phyloP scores from a whole-genome alignment of 106 monocot species.

The Platanthera zijinensis region DNA sequence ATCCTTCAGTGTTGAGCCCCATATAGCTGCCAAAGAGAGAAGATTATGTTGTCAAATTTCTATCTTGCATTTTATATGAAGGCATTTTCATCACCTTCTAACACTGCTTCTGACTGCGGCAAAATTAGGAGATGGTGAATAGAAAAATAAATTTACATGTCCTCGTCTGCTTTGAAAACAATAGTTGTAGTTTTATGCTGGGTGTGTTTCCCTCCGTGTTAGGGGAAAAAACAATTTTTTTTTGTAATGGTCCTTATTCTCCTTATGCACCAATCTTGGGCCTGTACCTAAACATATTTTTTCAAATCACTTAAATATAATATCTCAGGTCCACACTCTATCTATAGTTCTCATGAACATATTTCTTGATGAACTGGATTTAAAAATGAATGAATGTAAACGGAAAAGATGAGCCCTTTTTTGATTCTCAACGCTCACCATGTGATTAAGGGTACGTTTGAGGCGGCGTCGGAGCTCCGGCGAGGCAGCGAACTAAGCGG shows the following conservation, averaged over 20 bases:
- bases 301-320: neutral
- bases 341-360: neutral
- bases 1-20: too few species aligned
- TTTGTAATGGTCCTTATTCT: neutral
- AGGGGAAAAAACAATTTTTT: neutral
- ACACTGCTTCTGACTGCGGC: too few species aligned
- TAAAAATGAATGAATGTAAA: neutral
- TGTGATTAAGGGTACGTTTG: neutral
- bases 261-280: neutral
- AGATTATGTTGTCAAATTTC: too few species aligned
- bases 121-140: too few species aligned
- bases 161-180: neutral
- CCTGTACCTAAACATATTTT: neutral
- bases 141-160: neutral
- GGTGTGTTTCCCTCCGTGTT: neutral
- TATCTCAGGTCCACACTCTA: neutral
- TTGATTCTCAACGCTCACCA: neutral
- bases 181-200: neutral
- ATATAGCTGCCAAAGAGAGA: too few species aligned
- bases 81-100: too few species aligned
- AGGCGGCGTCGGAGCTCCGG: too few species aligned
- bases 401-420: neutral
- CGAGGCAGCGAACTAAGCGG: too few species aligned
- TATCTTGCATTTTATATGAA: too few species aligned
- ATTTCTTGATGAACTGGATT: neutral